phyloP scores from a whole-genome alignment of 2,329 filamentous ascomycete species.

The Helotiales sp. region DNA sequence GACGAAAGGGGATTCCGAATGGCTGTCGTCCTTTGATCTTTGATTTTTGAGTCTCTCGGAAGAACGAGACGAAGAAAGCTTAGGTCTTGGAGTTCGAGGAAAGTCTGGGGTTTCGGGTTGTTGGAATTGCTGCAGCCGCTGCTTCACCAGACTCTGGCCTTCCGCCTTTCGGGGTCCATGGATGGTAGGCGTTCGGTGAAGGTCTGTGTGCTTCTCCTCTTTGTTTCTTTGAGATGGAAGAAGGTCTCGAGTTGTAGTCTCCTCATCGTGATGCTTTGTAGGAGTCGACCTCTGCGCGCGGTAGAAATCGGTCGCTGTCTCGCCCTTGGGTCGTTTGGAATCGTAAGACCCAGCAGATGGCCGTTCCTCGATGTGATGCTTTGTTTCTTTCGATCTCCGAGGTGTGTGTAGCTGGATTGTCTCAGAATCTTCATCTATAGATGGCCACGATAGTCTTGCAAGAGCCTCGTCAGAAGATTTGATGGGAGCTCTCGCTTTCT shows the following conservation, averaged over 20 bases:
- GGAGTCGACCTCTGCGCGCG: slow-evolving; percentile 19
- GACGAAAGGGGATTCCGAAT: slow-evolving; percentile 4
- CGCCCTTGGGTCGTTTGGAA: slow-evolving; percentile 23
- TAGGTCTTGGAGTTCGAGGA: background rate
- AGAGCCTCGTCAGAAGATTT: slow-evolving; percentile 44
- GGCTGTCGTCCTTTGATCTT: background rate
- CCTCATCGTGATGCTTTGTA: slow-evolving; percentile 24
- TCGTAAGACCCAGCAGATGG: slow-evolving; percentile 22
- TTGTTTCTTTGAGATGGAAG: slow-evolving; percentile 23
- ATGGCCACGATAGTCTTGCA: slow-evolving; percentile 46
- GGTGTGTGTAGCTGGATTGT: slow-evolving; percentile 48
- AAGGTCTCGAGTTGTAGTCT: slow-evolving; percentile 23
- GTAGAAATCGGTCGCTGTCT: slow-evolving; percentile 30
- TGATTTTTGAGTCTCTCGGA: background rate
- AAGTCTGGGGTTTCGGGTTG: slow-evolving; percentile 23
- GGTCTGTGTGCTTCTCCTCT: slow-evolving; percentile 29
- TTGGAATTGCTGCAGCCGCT: slow-evolving; percentile 34
- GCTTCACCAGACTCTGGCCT: slow-evolving; percentile 32
- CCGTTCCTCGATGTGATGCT: slow-evolving; percentile 25
- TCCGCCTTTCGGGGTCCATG: slow-evolving; percentile 22
- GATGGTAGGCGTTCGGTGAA: slow-evolving; percentile 34
- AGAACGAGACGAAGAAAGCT: slow-evolving; percentile 6
- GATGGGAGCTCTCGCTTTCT: slow-evolving; percentile 37
- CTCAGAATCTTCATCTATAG: slow-evolving; percentile 53
- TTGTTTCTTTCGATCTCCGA: slow-evolving; percentile 31